Evolutionary conservation across 163 green algal genomes (phyloP), one percentile per base, ranked within the genome.

Genomic region (Chloromonas sp.): DNA sequence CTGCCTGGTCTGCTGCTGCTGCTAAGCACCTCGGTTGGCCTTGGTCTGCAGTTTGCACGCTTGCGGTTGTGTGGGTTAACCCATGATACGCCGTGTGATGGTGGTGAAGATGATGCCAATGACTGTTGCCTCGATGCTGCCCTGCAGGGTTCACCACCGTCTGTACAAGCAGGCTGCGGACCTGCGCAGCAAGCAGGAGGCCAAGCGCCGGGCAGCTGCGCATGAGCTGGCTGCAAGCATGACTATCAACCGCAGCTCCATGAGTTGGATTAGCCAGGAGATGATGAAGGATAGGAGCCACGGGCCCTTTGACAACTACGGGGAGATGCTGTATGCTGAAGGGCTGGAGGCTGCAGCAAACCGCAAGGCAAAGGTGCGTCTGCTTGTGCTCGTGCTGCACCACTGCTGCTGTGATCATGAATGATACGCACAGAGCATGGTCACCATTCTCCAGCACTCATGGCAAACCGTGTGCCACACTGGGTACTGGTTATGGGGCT

Each of bases 321-420:
- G 92, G 14, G 91, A 95, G 89, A 94, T 94, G 84, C 88, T 97
- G 83, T 96, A 97, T 83, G 92, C 92, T 70, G 94, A 97, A 87
- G 93, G 91, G n/a, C 71, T 95, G 78, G 90, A 95, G 86, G 59
- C 78, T 11, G 70, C 86, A 71, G 60, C 81, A 1, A 59, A 77
- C 14, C 81, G 88, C 36, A 85, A 81, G 74, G 70, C 66, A 3
- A 88, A 89, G 83, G 87, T 92, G 60, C 61, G 82, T 71, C 60
- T 85, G 62, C 66, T 76, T 8, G 66, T 76, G 71, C 2, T 14
- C 71, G 58, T 5, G 71, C 14, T 14, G 57, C 14, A 14, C 3
- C 14, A 2, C 57, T 76, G 66, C 66, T 76, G 66, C 66, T 11
- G 5, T 76, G 66, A 11, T 76, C 66, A 76, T n/a, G 36, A 76